Base-by-base conservation (phyloP, 2,329 filamentous ascomycete species). In the Fusarium lateritium region DNA sequence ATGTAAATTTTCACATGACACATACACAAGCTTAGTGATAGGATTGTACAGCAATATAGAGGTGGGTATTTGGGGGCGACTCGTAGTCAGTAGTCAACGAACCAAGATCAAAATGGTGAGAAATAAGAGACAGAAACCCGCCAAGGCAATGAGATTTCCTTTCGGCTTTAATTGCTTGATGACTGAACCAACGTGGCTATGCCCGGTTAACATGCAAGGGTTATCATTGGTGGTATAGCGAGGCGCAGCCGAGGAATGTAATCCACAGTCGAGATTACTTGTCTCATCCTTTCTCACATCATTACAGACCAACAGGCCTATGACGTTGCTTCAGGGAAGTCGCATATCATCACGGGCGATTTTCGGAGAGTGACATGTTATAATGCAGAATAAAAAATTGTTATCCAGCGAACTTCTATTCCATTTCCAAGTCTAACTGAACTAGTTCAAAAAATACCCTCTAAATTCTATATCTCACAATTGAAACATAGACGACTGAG, bases 131-230 rank as follows among this genome's bases (percentile, higher is more conserved):
- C 24, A 42, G 15, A 17, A 7, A 24, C 40, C 6, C 10, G 28
- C 3, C 4, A 21, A 6, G 39, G 17, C n/a, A 40, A 43, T 8
- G 22, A 15, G 19, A 21, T 14, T 17, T 34, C n/a, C 24, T 9
- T 21, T 22, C 17, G 46, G 34, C 21, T 53, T 43, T 34, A 46
- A 42, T 14, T 40, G 17, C 10, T 42, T 15, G 6, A 8, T 5
- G 19, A 33, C 31, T n/a, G 13, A 56, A 44, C 40, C 7, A 36
- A 40, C 38, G 51, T 56, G 51, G 51, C 56, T 46, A 31, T 17
- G 46, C 15, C 15, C 39, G 17, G 19, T 19, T 13, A 22, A 15
- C 19, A 24, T 56, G 40, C 11, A 44, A 5, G 26, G 24, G 15
- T 24, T 22, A 10, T 26, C 26, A 45, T 59, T 42, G 42, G 34